These are phyloP conservation scores for Selenicereus undatus DNA, from an alignment of 148 eudicot genomes.

Conservation along the genomic window DNA sequence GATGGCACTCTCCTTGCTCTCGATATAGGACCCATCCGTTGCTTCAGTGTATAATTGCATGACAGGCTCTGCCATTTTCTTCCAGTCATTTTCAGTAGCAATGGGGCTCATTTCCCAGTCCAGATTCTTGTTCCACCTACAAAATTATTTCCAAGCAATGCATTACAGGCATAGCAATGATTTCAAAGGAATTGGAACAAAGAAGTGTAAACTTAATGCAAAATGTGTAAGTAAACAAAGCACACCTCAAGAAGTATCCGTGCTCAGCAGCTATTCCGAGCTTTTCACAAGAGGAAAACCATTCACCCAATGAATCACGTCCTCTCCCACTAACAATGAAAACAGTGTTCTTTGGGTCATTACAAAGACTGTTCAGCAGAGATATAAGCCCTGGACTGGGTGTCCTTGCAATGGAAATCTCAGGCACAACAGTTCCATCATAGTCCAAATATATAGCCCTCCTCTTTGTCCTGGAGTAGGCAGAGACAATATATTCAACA, in stretches of 20 bases:
- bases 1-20: slow-evolving; percentile 62
- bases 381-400: slow-evolving; percentile 50
- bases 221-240: not conserved
- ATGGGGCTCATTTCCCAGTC: slow-evolving; percentile 51
- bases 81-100: slow-evolving; percentile 52
- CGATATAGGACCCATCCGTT: slow-evolving; percentile 69
- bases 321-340: slow-evolving; percentile 77
- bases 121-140: slow-evolving; percentile 50
- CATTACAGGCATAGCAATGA: not conserved
- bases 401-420: slow-evolving; percentile 33
- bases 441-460: slow-evolving; percentile 75
- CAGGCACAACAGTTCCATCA: slow-evolving; percentile 67
- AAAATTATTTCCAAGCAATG: slow-evolving; percentile 10
- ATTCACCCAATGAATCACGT: slow-evolving; percentile 38
- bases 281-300: slow-evolving; percentile 58
- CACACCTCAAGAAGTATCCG: slow-evolving; percentile 71
- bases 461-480: slow-evolving; percentile 40
- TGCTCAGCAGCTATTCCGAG: slow-evolving; percentile 83
- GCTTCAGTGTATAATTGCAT: slow-evolving; percentile 61
- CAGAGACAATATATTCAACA: slow-evolving; percentile 43
- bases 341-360: slow-evolving; percentile 51
- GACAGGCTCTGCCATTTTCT: slow-evolving; percentile 52
- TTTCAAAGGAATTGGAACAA: not conserved
- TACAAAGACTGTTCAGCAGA: slow-evolving; percentile 40
- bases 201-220: not conserved